These are phyloP conservation scores for Penicillium bialowiezense DNA, from an alignment of 495 filamentous ascomycete species.

Conservation along the genomic window DNA sequence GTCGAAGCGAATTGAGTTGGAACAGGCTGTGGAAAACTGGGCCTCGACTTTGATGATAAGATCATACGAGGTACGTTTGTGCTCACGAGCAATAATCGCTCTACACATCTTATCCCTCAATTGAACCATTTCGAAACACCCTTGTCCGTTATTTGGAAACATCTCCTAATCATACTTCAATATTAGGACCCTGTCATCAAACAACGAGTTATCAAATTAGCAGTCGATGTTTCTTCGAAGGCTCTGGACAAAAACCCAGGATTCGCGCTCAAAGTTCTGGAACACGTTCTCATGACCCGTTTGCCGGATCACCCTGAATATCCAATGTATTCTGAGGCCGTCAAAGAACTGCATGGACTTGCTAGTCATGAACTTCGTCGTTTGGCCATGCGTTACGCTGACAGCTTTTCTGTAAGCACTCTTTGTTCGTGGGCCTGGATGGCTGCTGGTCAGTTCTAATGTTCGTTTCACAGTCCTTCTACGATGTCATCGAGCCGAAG, in stretches of 20 bases:
- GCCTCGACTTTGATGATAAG: slow-evolving; percentile 69
- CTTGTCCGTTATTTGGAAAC: too few species aligned
- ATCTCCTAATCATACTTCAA: neutral
- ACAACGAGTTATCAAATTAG: slow-evolving; percentile 77
- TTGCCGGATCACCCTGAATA: slow-evolving; percentile 65
- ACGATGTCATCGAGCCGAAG: slow-evolving; percentile 78
- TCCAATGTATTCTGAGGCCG: slow-evolving; percentile 79
- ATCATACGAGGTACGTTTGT: slow-evolving; percentile 64
- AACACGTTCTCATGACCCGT: slow-evolving; percentile 82
- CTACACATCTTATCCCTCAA: too few species aligned
- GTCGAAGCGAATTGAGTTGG: slow-evolving; percentile 50
- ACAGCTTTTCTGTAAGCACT: slow-evolving; percentile 72
- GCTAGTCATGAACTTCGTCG: slow-evolving; percentile 84
- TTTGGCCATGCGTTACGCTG: slow-evolving; percentile 84
- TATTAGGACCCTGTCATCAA: slow-evolving; percentile 77
- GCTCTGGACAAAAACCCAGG: slow-evolving; percentile 73
- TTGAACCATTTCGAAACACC: too few species aligned
- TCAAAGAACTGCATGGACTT: slow-evolving; percentile 78
- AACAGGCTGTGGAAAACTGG: slow-evolving; percentile 74
- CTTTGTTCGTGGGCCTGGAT: neutral
- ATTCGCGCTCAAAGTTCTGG: slow-evolving; percentile 83
- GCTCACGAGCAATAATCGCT: too few species aligned
- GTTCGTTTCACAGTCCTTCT: slow-evolving; percentile 57
- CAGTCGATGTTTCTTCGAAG: slow-evolving; percentile 79
- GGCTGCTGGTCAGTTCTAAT: slow-evolving; percentile 11